Evolutionary conservation across 805 yeast species (phyloP).

Genomic region (Candida coleopterorum): DNA sequence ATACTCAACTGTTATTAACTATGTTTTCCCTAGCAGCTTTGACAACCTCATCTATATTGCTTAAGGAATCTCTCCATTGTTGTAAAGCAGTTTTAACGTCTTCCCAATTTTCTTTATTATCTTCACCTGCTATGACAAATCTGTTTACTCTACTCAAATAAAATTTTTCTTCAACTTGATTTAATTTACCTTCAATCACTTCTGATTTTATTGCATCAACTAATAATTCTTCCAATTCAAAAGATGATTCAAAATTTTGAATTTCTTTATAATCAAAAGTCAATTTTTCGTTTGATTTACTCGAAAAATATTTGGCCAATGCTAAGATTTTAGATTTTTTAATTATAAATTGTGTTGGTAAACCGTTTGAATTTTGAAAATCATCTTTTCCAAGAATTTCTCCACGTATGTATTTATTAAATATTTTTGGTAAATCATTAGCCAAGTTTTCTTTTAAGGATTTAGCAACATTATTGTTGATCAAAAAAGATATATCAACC

Average conservation of each 20-base stretch:
- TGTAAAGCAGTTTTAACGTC: constrained; percentile 29
- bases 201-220: constrained; percentile 41
- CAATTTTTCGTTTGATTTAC: constrained; percentile 16
- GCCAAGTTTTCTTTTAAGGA: constrained; percentile 23
- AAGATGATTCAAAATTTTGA: constrained; percentile 24
- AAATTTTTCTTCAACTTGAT: constrained; percentile 38
- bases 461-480: constrained; percentile 35
- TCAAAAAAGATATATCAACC: constrained; percentile 39
- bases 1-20: constrained; percentile 17
- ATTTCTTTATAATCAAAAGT: constrained; percentile 33
- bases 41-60: constrained; percentile 38
- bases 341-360: constrained; percentile 20
- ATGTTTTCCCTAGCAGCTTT: constrained; percentile 40
- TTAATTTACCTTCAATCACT: constrained; percentile 41
- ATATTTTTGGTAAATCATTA: constrained; percentile 25
- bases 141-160: constrained; percentile 37
- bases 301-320: constrained; percentile 32
- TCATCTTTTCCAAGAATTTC: constrained; percentile 19
- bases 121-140: constrained; percentile 36
- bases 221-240: constrained; percentile 36
- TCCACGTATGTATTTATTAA: constrained; percentile 33
- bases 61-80: constrained; percentile 38
- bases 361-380: constrained; percentile 15
- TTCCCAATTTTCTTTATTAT: constrained; percentile 31
- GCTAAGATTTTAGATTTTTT: constrained; percentile 37